Conservation (phyloP, 768 basidiomycete species). For the Agrocybe praecox region DNA sequence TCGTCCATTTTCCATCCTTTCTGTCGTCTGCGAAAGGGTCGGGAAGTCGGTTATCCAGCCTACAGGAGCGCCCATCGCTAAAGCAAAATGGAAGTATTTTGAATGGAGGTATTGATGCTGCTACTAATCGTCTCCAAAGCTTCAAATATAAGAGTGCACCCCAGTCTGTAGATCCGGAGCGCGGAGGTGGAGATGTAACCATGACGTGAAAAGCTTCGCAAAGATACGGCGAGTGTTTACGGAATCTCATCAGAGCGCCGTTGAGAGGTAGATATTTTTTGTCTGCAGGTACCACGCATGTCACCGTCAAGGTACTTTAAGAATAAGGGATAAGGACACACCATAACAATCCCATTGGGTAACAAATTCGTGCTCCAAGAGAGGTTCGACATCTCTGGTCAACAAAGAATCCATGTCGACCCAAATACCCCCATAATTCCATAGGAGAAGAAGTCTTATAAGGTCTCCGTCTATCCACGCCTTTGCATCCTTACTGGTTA, state of each 20-base stretch:
- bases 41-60: constrained; percentile 91
- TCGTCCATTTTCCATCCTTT: constrained; percentile 63
- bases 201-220: constrained; percentile 97
- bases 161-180: constrained; percentile 88
- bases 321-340: constrained; percentile 33
- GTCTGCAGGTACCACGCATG: constrained; percentile 23
- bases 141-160: constrained; percentile 90
- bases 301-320: background rate
- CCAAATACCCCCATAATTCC: constrained; percentile 94
- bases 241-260: constrained; percentile 95
- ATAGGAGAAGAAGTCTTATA: constrained; percentile 83
- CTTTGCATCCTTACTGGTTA: constrained; percentile 67
- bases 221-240: constrained; percentile 88
- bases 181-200: constrained; percentile 71
- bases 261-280: constrained; percentile 68
- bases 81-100: constrained; percentile 95
- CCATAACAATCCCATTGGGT: constrained; percentile 99
- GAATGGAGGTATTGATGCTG: constrained; percentile 77
- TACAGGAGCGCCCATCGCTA: constrained; percentile 87
- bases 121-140: constrained; percentile 84
- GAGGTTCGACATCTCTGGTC: constrained; percentile 82
- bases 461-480: constrained; percentile 97
- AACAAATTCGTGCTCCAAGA: constrained; percentile 94
- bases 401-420: constrained; percentile 96
- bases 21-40: constrained; percentile 79